Evolutionary conservation across 2,329 filamentous ascomycete species (phyloP).

Genomic region (Diplodia mutila): DNA sequence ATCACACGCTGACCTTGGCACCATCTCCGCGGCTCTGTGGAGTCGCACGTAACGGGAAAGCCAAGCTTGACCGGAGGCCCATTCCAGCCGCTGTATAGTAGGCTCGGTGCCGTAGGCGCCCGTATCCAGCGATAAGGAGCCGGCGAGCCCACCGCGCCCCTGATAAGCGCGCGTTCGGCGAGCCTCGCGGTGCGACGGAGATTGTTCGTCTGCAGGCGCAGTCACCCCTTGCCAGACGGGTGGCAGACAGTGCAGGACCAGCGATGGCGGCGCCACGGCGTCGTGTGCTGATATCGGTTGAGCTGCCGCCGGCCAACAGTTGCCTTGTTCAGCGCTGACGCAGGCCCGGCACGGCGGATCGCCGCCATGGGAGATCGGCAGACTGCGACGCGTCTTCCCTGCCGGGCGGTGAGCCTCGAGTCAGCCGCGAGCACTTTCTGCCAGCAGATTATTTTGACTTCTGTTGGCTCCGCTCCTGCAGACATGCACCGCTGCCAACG

Average conservation of each 20-base stretch:
- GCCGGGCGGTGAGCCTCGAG: constrained; percentile 12
- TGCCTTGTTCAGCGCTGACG: constrained; percentile 10
- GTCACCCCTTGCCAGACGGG: neutral
- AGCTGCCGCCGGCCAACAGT: constrained; percentile 19
- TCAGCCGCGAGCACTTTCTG: constrained; percentile 13
- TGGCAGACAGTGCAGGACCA: neutral
- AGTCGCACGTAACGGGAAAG: constrained; percentile 10
- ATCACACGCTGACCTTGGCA: neutral
- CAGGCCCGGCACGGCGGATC: constrained; percentile 16
- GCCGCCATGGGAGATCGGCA: constrained; percentile 22
- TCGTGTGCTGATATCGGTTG: constrained; percentile 9
- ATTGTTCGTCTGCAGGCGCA: neutral
- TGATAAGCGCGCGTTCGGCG: constrained; percentile 16
- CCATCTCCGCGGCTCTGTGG: constrained; percentile 17
- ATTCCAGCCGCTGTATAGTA: neutral
- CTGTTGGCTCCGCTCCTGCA: constrained; percentile 12
- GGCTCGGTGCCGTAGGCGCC: neutral
- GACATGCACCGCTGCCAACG: neutral
- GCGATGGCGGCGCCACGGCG: constrained; percentile 13
- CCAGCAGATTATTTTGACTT: constrained; percentile 25
- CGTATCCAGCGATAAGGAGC: constrained; percentile 22
- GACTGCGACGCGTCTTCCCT: constrained; percentile 14
- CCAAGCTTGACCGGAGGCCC: neutral
- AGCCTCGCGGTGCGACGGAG: constrained; percentile 8
- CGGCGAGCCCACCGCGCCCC: neutral